Evolutionary conservation across 1,284 basidiomycete species (phyloP).

Genomic region (Psilocybe mexicana): DNA sequence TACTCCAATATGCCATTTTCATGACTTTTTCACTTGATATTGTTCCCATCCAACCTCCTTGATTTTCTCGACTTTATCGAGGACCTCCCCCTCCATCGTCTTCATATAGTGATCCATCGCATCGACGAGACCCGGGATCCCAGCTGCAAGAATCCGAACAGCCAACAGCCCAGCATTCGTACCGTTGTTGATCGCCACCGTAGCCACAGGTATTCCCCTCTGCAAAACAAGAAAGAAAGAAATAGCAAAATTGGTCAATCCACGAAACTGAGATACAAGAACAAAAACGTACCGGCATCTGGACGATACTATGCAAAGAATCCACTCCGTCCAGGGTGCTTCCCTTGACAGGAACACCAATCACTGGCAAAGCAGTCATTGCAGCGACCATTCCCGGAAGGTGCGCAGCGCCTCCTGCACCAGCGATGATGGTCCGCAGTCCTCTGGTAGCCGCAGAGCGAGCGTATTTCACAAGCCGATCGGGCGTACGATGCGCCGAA

Average conservation of each 20-base stretch:
- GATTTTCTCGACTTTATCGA: slow-evolving; percentile 81
- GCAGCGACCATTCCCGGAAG: slow-evolving; percentile 98
- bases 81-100: slow-evolving; percentile 79
- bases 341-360: slow-evolving; percentile 97
- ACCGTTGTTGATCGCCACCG: slow-evolving; percentile 96
- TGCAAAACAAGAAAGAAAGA: slow-evolving; percentile 31
- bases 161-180: slow-evolving; percentile 94
- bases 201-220: slow-evolving; percentile 96
- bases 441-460: slow-evolving; percentile 78
- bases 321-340: slow-evolving; percentile 95
- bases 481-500: slow-evolving; percentile 94
- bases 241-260: slow-evolving; percentile 6
- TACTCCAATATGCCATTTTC: neutral
- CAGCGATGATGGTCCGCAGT: slow-evolving; percentile 83
- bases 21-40: slow-evolving; percentile 49
- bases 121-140: slow-evolving; percentile 65
- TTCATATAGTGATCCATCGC: slow-evolving; percentile 81
- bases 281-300: slow-evolving; percentile 85
- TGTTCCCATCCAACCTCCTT: slow-evolving; percentile 85
- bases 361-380: slow-evolving; percentile 90
- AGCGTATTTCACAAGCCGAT: slow-evolving; percentile 85
- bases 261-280: neutral
- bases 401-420: slow-evolving; percentile 97
- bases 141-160: slow-evolving; percentile 82
- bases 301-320: slow-evolving; percentile 95